A percentile compares a stretch with the other conserved stretches of the same genome.
Evolutionary conservation across 208 protist species (phyloP).

Genomic region (Leishmania aethiopica): DNA sequence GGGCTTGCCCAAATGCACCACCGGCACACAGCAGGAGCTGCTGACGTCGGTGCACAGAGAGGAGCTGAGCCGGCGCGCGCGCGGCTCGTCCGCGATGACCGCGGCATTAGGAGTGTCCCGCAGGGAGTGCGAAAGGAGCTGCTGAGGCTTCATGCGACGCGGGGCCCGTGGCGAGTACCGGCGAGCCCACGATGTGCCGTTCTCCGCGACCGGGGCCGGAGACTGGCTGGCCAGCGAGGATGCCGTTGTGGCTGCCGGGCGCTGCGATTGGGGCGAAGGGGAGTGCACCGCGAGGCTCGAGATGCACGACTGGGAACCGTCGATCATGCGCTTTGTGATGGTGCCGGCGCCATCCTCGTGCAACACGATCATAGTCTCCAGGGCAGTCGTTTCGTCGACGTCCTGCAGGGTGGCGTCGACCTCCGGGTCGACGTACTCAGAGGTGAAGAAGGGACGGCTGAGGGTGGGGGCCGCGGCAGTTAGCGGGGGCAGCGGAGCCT

Average conservation of each 20-base stretch:
- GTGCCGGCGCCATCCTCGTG: slow-evolving; percentile 39
- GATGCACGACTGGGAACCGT: slow-evolving; percentile 13
- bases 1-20: slow-evolving; percentile 6
- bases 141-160: not conserved
- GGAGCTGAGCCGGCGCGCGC: not conserved
- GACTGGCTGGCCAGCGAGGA: not conserved
- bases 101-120: not conserved
- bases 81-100: not conserved
- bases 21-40: slow-evolving; percentile 5
- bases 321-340: slow-evolving; percentile 39
- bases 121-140: not conserved
- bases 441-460: slow-evolving; percentile 33
- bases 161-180: not conserved
- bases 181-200: not conserved
- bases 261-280: not conserved
- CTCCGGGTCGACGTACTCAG: slow-evolving; percentile 42
- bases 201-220: not conserved
- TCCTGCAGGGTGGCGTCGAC: slow-evolving; percentile 51
- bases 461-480: not conserved
- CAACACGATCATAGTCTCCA: slow-evolving; percentile 45
- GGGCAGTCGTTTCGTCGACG: slow-evolving; percentile 26
- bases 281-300: slow-evolving; percentile 13
- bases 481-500: not conserved
- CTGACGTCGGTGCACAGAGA: slow-evolving; percentile 16
- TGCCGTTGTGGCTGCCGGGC: not conserved